Conservation (phyloP, 108 stramenopile genomes). For the Skeletonema menzelii region DNA sequence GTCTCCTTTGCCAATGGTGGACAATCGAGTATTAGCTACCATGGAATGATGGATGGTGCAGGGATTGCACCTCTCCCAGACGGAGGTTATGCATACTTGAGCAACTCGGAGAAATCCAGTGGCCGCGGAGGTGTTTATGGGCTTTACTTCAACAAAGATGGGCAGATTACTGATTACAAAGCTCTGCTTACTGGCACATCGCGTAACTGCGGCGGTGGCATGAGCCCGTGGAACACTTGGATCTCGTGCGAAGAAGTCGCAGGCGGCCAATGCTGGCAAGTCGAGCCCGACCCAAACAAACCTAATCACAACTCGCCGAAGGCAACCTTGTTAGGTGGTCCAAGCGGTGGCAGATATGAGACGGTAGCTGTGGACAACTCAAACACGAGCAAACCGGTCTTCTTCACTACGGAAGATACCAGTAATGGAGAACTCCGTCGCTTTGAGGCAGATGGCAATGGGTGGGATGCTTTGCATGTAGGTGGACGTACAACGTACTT, state of each 20-base stretch:
- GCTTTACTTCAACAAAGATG: conserved; percentile 48
- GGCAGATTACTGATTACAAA: conserved; percentile 39
- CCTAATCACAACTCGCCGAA: background rate
- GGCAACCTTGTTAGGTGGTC: background rate
- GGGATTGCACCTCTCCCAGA: background rate
- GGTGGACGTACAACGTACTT: background rate
- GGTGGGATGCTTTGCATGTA: conserved; percentile 2
- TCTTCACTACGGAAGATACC: conserved; percentile 57
- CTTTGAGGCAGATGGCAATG: conserved; percentile 2
- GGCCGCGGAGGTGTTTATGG: conserved; percentile 53
- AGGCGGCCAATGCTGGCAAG: conserved; percentile 6
- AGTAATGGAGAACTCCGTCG: conserved; percentile 37
- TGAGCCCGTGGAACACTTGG: conserved; percentile 3
- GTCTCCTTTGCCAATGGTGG: background rate
- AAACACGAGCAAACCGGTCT: conserved; percentile 39
- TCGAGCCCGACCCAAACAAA: background rate
- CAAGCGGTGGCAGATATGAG: background rate
- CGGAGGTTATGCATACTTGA: conserved; percentile 35
- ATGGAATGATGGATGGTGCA: background rate
- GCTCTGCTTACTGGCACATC: conserved; percentile 37
- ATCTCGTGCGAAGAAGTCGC: background rate
- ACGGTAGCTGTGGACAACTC: conserved; percentile 51
- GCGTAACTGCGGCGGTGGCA: conserved; percentile 55
- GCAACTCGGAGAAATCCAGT: conserved; percentile 51
- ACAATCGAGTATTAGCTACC: background rate